phyloP scores from a whole-genome alignment of 2,329 filamentous ascomycete genomes.

The Cladophialophora chaetospira region DNA sequence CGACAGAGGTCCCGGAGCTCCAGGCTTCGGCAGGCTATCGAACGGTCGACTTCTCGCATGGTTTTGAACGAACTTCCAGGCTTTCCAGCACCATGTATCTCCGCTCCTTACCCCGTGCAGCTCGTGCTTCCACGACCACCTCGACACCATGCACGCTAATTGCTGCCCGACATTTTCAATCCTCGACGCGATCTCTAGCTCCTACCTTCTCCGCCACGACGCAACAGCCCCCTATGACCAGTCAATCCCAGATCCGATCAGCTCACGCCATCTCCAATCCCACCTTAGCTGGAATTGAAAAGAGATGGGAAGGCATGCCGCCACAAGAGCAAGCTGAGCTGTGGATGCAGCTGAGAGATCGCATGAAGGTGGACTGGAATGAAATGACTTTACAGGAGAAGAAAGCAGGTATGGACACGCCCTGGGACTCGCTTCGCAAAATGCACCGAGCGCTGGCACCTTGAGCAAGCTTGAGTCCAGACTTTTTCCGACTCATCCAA shows the following conservation, averaged over 20 bases:
- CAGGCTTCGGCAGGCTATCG: constrained; percentile 27
- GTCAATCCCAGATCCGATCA: constrained; percentile 53
- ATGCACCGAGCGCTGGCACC: not conserved
- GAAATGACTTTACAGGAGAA: constrained; percentile 96
- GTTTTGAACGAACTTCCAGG: constrained; percentile 19
- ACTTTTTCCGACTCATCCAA: not conserved
- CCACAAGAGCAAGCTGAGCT: constrained; percentile 98
- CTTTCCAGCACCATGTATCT: constrained; percentile 43
- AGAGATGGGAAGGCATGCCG: constrained; percentile 97
- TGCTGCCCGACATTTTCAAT: constrained; percentile 29
- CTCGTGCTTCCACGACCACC: constrained; percentile 45
- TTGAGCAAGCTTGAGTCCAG: constrained; percentile 1
- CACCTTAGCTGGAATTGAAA: constrained; percentile 96
- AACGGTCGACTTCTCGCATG: constrained; percentile 22
- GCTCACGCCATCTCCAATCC: constrained; percentile 97
- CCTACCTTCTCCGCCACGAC: constrained; percentile 41
- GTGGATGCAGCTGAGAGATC: constrained; percentile 97
- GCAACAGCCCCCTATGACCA: constrained; percentile 42
- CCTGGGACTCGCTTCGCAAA: not conserved
- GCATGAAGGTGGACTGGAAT: constrained; percentile 98
- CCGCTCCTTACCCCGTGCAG: constrained; percentile 49
- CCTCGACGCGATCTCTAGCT: constrained; percentile 41
- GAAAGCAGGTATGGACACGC: constrained; percentile 83
- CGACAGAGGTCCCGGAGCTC: constrained; percentile 29
- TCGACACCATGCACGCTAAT: constrained; percentile 35